phyloP scores from a whole-genome alignment of 2,329 filamentous ascomycete species.

The Aspergillaceae sp. region DNA sequence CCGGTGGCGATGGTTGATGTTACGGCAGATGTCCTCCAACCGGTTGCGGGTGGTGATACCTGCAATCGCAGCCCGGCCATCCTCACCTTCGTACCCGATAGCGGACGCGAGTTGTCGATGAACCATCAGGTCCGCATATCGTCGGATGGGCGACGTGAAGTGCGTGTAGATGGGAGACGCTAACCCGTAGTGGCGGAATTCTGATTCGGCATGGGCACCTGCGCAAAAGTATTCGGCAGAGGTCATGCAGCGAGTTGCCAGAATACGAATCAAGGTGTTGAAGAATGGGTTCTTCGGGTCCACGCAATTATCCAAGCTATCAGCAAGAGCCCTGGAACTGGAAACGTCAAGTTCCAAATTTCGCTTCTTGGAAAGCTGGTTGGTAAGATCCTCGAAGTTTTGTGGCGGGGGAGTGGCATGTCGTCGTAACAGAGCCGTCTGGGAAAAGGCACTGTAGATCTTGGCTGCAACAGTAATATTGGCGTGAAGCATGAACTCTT shows the following conservation, averaged over 20 bases:
- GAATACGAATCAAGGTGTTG: conserved; percentile 94
- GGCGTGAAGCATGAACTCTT: conserved; percentile 98
- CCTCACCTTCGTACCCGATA: conserved; percentile 66
- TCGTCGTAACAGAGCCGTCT: conserved; percentile 86
- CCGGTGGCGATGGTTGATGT: conserved; percentile 94
- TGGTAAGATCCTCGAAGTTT: conserved; percentile 89
- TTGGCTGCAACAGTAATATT: conserved; percentile 89
- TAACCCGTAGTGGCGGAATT: conserved; percentile 94
- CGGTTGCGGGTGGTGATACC: conserved; percentile 72
- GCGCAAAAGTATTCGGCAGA: conserved; percentile 97
- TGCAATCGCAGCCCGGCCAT: conserved; percentile 60
- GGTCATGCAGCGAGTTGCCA: conserved; percentile 98
- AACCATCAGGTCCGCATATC: conserved; percentile 92
- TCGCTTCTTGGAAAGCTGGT: conserved; percentile 82
- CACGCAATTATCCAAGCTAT: conserved; percentile 77
- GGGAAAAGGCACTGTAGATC: conserved; percentile 85
- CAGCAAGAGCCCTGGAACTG: conserved; percentile 85
- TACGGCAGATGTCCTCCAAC: conserved; percentile 90
- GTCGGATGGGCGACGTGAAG: conserved; percentile 93
- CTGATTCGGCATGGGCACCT: conserved; percentile 82
- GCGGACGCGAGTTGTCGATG: conserved; percentile 92
- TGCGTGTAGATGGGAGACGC: conserved; percentile 97
- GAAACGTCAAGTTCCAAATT: conserved; percentile 72
- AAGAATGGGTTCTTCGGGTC: conserved; percentile 84
- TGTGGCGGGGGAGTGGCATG: conserved; percentile 88